Percentiles rank a stretch among this genome's conserved stretches.
Evolutionary conservation across 306 rosid genomes (phyloP).

Genomic region (Dryas drummondii): DNA sequence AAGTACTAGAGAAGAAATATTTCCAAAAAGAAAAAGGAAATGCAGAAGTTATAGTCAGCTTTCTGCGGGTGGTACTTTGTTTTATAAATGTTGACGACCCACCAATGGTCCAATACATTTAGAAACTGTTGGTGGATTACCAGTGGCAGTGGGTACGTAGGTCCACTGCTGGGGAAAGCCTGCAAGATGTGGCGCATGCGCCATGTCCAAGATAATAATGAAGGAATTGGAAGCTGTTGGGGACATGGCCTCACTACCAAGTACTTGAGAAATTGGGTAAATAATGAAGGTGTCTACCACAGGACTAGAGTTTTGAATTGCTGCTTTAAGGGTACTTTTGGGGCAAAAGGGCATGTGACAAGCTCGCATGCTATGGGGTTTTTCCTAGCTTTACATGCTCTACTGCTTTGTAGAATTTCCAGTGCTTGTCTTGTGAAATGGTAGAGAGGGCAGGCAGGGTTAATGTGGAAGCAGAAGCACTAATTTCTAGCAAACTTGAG

Average conservation of each 20-base stretch:
- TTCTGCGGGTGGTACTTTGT: conserved; percentile 4
- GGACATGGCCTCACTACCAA: background rate
- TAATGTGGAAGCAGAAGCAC: background rate
- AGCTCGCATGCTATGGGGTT: background rate
- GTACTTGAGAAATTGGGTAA: no score
- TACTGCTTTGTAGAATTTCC: no score
- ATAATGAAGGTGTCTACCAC: background rate
- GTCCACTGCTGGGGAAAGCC: conserved; percentile 5
- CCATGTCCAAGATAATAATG: background rate
- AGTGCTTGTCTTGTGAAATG: no score
- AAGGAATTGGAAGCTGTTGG: conserved; percentile 8
- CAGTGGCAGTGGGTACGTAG: background rate
- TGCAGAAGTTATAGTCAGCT: background rate
- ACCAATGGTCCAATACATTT: background rate
- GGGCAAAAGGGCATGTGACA: no score
- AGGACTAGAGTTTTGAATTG: background rate
- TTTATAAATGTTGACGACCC: background rate
- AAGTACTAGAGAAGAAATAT: background rate
- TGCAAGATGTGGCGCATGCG: conserved; percentile 14
- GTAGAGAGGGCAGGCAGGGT: no score
- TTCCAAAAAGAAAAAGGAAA: background rate
- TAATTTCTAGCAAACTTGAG: background rate
- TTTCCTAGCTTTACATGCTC: background rate
- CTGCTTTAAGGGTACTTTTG: background rate
- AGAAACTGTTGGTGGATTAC: conserved; percentile 8